phyloP scores from a whole-genome alignment of 1,284 basidiomycete species.

The Fomitopsis pinicola region DNA sequence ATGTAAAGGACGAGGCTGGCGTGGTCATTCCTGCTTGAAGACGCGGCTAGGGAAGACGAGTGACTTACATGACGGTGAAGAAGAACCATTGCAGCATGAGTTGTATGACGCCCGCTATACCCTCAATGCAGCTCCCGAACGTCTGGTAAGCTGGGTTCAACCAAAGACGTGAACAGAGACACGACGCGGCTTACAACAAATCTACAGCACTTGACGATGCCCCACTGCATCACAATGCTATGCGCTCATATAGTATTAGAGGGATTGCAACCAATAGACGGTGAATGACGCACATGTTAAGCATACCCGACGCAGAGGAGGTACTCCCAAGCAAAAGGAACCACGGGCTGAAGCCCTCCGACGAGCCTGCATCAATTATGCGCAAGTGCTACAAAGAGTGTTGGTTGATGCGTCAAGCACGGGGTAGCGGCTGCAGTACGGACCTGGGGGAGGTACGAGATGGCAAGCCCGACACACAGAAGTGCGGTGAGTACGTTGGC shows the following conservation, averaged over 20 bases:
- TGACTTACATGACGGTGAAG: constrained; percentile 79
- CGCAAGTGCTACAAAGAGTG: constrained; percentile 51
- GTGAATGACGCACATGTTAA: constrained; percentile 64
- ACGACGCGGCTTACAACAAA: constrained; percentile 53
- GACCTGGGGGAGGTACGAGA: constrained; percentile 90
- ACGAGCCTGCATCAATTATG: constrained; percentile 73
- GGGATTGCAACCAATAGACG: neutral
- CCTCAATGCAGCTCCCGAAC: constrained; percentile 74
- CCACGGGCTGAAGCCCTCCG: constrained; percentile 89
- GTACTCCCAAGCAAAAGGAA: constrained; percentile 93
- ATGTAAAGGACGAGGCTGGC: constrained; percentile 85
- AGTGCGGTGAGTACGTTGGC: constrained; percentile 69
- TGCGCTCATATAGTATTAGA: constrained; percentile 2
- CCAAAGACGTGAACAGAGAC: neutral
- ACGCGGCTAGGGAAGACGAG: neutral
- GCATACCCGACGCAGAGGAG: constrained; percentile 72
- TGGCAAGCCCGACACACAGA: constrained; percentile 76
- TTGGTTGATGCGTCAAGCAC: neutral
- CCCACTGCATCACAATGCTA: constrained; percentile 86
- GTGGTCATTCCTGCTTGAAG: neutral
- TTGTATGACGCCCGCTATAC: constrained; percentile 82
- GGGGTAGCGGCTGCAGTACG: constrained; percentile 13
- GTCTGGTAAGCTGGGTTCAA: constrained; percentile 40
- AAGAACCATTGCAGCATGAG: constrained; percentile 83
- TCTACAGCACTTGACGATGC: constrained; percentile 79